These are phyloP conservation scores for Xylariaceae sp. DNA, from an alignment of 2,329 filamentous ascomycete genomes.

Conservation along the genomic window DNA sequence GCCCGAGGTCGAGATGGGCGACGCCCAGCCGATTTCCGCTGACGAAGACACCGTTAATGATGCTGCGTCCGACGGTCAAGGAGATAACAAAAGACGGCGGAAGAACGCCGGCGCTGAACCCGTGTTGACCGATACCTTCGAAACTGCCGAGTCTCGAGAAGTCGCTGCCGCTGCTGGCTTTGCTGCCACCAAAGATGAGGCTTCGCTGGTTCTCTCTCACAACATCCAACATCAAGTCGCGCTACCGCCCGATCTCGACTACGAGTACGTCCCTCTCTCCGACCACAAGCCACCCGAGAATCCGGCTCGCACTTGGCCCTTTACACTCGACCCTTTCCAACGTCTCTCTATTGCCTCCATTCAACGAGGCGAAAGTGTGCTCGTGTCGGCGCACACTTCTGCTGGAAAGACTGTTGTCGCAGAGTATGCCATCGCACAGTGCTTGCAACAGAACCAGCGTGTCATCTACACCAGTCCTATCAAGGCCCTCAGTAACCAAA, in stretches of 20 bases:
- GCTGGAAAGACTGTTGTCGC: conserved; percentile 98
- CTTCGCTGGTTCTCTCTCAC: conserved; percentile 79
- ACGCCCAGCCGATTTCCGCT: conserved; percentile 34
- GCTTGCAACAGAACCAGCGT: conserved; percentile 92
- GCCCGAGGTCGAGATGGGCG: conserved; percentile 29
- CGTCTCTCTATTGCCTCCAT: conserved; percentile 92
- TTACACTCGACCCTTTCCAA: conserved; percentile 96
- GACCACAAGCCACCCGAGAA: conserved; percentile 85
- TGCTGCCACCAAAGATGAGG: conserved; percentile 49
- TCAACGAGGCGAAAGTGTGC: conserved; percentile 88
- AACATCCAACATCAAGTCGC: conserved; percentile 99
- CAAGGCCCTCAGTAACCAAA: conserved; percentile 97
- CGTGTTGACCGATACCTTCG: conserved; percentile 86
- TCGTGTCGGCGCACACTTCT: conserved; percentile 95
- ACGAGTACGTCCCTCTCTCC: conserved; percentile 91
- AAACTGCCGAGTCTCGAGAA: conserved; percentile 91
- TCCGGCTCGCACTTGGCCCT: conserved; percentile 78
- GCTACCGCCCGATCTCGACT: conserved; percentile 86
- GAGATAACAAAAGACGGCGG: conserved; percentile 58
- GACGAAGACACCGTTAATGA: conserved; percentile 35
- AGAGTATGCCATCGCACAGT: conserved; percentile 96
- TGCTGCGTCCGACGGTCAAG: conserved; percentile 40
- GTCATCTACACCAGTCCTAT: conserved; percentile 99
- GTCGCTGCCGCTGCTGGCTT: conserved; percentile 73
- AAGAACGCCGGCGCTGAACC: conserved; percentile 65